Percentiles rank a stretch among this genome's conserved stretches.
These are phyloP conservation scores for Pyrenophora tritici-repentis DNA, from an alignment of 2,329 filamentous ascomycete genomes.

Conservation along the genomic window DNA sequence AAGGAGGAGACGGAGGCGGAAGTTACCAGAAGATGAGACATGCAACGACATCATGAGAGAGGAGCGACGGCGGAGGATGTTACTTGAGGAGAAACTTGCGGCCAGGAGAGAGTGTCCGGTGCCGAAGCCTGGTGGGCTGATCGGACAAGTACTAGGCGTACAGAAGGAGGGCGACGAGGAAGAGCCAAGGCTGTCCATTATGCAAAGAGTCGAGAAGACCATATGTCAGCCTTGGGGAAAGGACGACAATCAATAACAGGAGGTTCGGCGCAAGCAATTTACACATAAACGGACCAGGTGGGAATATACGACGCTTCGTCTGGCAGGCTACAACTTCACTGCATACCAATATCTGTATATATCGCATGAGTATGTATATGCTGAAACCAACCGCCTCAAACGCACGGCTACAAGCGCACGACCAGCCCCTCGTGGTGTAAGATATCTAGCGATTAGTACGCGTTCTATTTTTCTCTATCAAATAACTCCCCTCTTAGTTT, in stretches of 20 bases:
- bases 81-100: slow-evolving; percentile 29
- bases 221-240: slow-evolving; percentile 17
- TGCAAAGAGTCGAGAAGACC: slow-evolving; percentile 17
- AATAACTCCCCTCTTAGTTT: no score
- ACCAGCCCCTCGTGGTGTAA: no score
- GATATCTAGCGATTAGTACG: no score
- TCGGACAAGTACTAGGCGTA: slow-evolving; percentile 78
- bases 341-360: slow-evolving; percentile 2
- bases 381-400: background rate
- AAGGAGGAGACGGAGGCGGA: slow-evolving; percentile 50
- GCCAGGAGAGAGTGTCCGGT: slow-evolving; percentile 80
- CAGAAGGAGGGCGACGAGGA: slow-evolving; percentile 29
- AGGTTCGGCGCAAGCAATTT: background rate
- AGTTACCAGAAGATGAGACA: slow-evolving; percentile 32
- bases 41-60: slow-evolving; percentile 30
- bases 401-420: background rate
- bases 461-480: no score
- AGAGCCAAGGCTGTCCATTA: slow-evolving; percentile 14
- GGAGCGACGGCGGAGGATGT: slow-evolving; percentile 18
- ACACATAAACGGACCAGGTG: background rate
- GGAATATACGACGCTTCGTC: no score
- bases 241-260: slow-evolving; percentile 17
- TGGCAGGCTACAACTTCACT: background rate
- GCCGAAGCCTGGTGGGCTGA: slow-evolving; percentile 81
- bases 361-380: slow-evolving; percentile 7